Percentiles rank a stretch among this genome's conserved stretches.
These are phyloP conservation scores for Agaricus sinodeliciosus DNA, from an alignment of 768 basidiomycete genomes.

Conservation along the genomic window DNA sequence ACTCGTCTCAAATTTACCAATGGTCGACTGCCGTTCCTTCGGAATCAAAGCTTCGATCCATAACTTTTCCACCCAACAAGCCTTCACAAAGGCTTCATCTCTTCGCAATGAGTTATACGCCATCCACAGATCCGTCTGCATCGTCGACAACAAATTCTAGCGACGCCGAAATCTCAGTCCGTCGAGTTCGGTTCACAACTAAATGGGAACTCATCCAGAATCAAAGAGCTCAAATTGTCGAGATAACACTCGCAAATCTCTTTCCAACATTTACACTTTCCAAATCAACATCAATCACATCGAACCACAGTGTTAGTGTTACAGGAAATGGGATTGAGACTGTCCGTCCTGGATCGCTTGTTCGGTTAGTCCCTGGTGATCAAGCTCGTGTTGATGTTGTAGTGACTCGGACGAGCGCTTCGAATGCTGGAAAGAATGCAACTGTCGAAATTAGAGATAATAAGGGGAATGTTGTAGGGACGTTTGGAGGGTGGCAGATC, in stretches of 20 bases:
- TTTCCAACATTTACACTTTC: constrained; percentile 27
- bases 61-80: constrained; percentile 33
- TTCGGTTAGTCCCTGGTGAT: constrained; percentile 44
- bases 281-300: constrained; percentile 23
- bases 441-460: constrained; percentile 26
- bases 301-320: constrained; percentile 29
- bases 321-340: constrained; percentile 35
- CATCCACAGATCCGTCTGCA: constrained; percentile 14
- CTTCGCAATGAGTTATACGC: constrained; percentile 38
- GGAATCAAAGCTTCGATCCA: constrained; percentile 30
- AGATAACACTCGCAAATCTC: constrained; percentile 47
- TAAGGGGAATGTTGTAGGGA: constrained; percentile 27
- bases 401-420: constrained; percentile 26
- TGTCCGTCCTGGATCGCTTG: constrained; percentile 30
- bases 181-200: constrained; percentile 36
- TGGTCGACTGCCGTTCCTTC: constrained; percentile 38
- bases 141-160: neutral
- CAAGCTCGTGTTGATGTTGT: constrained; percentile 44
- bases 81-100: constrained; percentile 33
- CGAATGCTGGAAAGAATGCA: constrained; percentile 18
- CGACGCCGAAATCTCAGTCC: constrained; percentile 29
- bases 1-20: constrained; percentile 37
- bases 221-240: constrained; percentile 37
- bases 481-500: constrained; percentile 30
- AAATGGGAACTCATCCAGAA: constrained; percentile 36